A percentile compares a stretch with the other conserved stretches of the same genome.
Conservation (phyloP, 371 early-diverging fungal species). For the Gilbertella persicaria region DNA sequence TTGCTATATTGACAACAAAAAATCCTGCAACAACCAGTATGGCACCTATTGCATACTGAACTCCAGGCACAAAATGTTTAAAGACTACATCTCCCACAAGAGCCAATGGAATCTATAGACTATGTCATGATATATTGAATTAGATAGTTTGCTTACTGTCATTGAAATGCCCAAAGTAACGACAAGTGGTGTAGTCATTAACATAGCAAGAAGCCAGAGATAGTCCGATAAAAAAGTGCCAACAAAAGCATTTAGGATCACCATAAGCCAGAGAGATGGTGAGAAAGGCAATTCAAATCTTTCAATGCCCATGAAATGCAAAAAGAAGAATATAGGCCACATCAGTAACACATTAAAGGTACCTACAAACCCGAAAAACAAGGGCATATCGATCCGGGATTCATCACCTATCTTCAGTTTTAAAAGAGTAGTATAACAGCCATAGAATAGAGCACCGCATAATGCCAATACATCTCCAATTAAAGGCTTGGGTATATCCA, state of each 20-base stretch:
- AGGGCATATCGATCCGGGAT: constrained; percentile 69
- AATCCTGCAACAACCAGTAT: constrained; percentile 70
- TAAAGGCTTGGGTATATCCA: constrained; percentile 28
- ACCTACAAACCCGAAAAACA: constrained; percentile 86
- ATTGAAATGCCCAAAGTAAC: constrained; percentile 78
- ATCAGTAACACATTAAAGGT: constrained; percentile 70
- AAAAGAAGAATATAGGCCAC: constrained; percentile 68
- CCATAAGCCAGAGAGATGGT: constrained; percentile 57
- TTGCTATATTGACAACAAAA: constrained; percentile 60
- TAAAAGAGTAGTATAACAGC: constrained; percentile 75
- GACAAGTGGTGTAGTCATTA: constrained; percentile 81
- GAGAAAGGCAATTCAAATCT: constrained; percentile 64
- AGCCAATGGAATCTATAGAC: constrained; percentile 74
- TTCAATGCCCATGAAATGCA: constrained; percentile 74
- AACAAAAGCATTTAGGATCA: constrained; percentile 72
- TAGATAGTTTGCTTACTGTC: constrained; percentile 42
- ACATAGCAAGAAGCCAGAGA: constrained; percentile 77
- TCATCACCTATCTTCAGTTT: constrained; percentile 74
- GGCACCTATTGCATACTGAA: constrained; percentile 70
- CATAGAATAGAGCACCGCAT: constrained; percentile 76
- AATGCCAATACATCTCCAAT: constrained; percentile 75
- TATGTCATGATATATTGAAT: not conserved
- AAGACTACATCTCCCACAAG: constrained; percentile 73
- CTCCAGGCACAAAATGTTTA: constrained; percentile 56
- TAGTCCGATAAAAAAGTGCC: constrained; percentile 86